Evolutionary conservation across 78 protist species (phyloP).

Genomic region (Salpingoeca rosetta): DNA sequence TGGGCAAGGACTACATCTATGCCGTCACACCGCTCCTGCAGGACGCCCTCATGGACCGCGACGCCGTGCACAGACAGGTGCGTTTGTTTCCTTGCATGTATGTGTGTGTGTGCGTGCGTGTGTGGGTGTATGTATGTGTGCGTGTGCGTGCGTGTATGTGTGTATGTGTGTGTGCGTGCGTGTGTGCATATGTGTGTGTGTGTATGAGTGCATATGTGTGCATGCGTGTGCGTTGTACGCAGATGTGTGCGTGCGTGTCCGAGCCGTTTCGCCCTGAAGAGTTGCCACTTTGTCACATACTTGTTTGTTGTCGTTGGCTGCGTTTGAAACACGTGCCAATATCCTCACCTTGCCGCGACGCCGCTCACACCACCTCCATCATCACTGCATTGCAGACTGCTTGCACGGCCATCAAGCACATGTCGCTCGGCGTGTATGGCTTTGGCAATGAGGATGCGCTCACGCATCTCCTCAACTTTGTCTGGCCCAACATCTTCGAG

Average conservation of each 20-base stretch:
- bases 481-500: conserved; percentile 99
- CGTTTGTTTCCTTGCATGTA: too few species aligned
- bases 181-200: too few species aligned
- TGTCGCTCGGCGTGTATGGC: conserved; percentile 76
- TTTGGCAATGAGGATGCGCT: conserved; percentile 92
- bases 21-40: conserved; percentile 92
- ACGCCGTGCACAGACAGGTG: conserved; percentile 93
- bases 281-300: not conserved
- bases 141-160: conserved; percentile 77
- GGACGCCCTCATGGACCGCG: conserved; percentile 97
- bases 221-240: too few species aligned
- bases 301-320: not conserved
- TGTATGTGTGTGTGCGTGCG: conserved; percentile 10
- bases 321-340: not conserved
- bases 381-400: conserved; percentile 6
- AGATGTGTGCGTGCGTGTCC: not conserved
- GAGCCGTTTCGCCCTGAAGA: not conserved
- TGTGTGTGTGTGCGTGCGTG: too few species aligned
- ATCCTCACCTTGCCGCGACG: too few species aligned
- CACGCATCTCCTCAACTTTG: conserved; percentile 88
- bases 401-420: conserved; percentile 43
- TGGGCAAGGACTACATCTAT: conserved; percentile 90
- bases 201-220: too few species aligned
- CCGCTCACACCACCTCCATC: too few species aligned
- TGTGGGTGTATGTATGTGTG: too few species aligned